Percentiles rank a stretch among this genome's conserved stretches.
Evolutionary conservation across 2,329 filamentous ascomycete genomes (phyloP).

Genomic region (Mycosphaerella sp.): DNA sequence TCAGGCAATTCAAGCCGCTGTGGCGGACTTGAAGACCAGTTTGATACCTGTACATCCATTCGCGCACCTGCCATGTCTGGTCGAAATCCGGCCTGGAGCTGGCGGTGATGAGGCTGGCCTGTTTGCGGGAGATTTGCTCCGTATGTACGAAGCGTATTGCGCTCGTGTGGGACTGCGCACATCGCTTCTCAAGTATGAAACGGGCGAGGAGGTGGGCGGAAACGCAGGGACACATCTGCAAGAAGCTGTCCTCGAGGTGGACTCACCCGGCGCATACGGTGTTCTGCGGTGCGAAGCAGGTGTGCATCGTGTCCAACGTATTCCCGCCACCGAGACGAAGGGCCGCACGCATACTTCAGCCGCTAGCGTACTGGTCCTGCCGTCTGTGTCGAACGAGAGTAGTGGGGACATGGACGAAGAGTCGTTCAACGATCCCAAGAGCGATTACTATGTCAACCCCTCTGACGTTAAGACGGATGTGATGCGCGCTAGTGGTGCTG

Average conservation of each 20-base stretch:
- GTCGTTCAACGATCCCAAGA: conserved; percentile 69
- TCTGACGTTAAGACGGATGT: conserved; percentile 77
- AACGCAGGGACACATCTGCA: conserved; percentile 64
- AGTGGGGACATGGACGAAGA: conserved; percentile 50
- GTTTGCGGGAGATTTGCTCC: conserved; percentile 78
- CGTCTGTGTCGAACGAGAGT: conserved; percentile 61
- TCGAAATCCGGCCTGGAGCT: conserved; percentile 87
- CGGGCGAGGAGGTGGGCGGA: conserved; percentile 53
- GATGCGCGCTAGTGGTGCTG: conserved; percentile 86
- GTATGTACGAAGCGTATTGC: conserved; percentile 85
- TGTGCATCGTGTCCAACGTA: conserved; percentile 89
- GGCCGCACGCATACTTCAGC: conserved; percentile 91
- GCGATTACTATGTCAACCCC: conserved; percentile 84
- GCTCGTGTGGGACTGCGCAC: conserved; percentile 58
- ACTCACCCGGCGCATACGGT: conserved; percentile 70
- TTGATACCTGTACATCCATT: conserved; percentile 87
- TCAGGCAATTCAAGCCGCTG: conserved; percentile 55
- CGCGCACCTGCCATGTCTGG: conserved; percentile 76
- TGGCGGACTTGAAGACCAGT: conserved; percentile 62
- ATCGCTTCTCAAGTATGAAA: conserved; percentile 72
- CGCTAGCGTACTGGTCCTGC: conserved; percentile 85
- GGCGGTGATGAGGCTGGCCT: conserved; percentile 87
- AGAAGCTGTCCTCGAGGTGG: conserved; percentile 82
- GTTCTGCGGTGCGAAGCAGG: conserved; percentile 79
- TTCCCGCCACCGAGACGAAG: conserved; percentile 84